phyloP scores from a whole-genome alignment of 2,329 filamentous ascomycete species.

The Verticillium klebahnii region DNA sequence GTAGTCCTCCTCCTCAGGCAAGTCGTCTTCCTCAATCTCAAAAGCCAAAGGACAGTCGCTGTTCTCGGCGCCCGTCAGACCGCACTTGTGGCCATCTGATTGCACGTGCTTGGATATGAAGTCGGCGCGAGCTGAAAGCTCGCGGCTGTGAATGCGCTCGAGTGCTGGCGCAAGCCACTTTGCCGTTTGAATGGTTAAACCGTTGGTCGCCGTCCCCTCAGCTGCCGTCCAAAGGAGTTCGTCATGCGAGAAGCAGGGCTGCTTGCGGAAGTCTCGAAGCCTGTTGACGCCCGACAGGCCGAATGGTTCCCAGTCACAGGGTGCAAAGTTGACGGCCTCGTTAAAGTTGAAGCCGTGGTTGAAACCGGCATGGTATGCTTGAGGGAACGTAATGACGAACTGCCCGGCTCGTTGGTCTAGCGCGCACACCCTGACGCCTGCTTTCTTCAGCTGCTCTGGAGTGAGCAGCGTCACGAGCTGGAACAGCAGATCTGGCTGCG shows the following conservation, averaged over 20 bases:
- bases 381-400: conserved; percentile 93
- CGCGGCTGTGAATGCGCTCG: conserved; percentile 70
- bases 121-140: conserved; percentile 60
- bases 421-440: conserved; percentile 87
- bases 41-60: conserved; percentile 56
- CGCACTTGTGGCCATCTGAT: conserved; percentile 48
- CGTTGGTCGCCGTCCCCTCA: conserved; percentile 62
- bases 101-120: conserved; percentile 65
- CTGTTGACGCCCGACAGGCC: conserved; percentile 82
- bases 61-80: conserved; percentile 40
- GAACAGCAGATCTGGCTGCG: conserved; percentile 92
- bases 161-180: conserved; percentile 93
- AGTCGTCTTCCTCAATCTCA: conserved; percentile 65
- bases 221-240: conserved; percentile 90
- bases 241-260: conserved; percentile 96
- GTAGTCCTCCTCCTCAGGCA: conserved; percentile 80
- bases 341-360: conserved; percentile 99
- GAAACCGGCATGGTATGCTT: conserved; percentile 96
- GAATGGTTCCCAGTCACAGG: conserved; percentile 89
- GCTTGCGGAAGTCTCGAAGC: conserved; percentile 79
- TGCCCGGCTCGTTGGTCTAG: conserved; percentile 95
- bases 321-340: conserved; percentile 97
- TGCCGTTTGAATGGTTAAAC: conserved; percentile 75
- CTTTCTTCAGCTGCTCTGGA: conserved; percentile 87
- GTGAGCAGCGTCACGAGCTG: conserved; percentile 95